Conservation (phyloP, 2,329 filamentous ascomycete genomes). For the Periconia digitata region DNA sequence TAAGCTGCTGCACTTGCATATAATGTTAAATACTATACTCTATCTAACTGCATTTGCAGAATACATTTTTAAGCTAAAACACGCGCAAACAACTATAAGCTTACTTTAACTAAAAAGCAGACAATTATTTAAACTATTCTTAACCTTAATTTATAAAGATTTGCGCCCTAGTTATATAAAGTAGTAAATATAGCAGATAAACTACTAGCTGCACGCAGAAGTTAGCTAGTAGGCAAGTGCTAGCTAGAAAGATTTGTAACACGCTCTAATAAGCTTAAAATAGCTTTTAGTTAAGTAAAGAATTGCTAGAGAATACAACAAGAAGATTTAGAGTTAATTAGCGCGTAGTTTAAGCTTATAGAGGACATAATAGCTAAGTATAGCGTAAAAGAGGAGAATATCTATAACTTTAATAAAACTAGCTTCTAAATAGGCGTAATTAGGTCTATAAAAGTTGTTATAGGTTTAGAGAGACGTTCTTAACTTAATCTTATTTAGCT, state of each 20-base stretch:
- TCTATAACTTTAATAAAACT: conserved; percentile 23
- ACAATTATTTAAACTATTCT: conserved; percentile 18
- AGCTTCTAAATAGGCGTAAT: conserved; percentile 17
- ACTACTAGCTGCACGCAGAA: conserved; percentile 12
- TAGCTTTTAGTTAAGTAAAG: conserved; percentile 15
- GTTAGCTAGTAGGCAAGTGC: conserved; percentile 11
- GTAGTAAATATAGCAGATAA: conserved; percentile 22
- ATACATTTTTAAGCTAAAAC: not conserved
- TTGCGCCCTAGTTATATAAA: conserved; percentile 10
- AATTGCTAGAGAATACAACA: conserved; percentile 5
- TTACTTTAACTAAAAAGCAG: conserved; percentile 14
- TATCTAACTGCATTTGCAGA: conserved; percentile 2
- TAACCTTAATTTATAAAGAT: conserved; percentile 14
- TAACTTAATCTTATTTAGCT: conserved; percentile 21
- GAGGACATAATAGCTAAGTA: conserved; percentile 13
- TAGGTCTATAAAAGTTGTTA: conserved; percentile 9
- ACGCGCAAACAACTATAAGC: conserved; percentile 7
- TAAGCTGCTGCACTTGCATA: conserved; percentile 7
- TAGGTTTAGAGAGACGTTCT: conserved; percentile 11
- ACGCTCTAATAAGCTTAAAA: conserved; percentile 15
- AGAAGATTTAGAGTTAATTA: conserved; percentile 8
- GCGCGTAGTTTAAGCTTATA: conserved; percentile 12
- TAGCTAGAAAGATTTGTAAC: conserved; percentile 15
- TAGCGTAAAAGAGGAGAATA: conserved; percentile 11
- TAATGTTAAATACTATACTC: conserved; percentile 5